A percentile compares a stretch with the other conserved stretches of the same genome.
These are phyloP conservation scores for Wickerhamiella slavikovae DNA, from an alignment of 805 yeast genomes.

Conservation along the genomic window DNA sequence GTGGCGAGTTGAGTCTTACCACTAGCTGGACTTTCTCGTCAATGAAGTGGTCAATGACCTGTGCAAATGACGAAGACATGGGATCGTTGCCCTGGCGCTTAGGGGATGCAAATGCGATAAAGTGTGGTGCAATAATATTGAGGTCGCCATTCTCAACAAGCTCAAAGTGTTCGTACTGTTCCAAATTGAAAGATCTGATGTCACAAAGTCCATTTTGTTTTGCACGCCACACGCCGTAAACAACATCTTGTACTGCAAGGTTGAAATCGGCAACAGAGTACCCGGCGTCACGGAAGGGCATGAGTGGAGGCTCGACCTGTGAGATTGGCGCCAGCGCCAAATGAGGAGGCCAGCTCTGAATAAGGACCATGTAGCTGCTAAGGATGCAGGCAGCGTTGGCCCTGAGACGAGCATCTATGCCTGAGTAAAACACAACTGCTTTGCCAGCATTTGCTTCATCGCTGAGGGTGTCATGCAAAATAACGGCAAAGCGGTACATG, in stretches of 20 bases:
- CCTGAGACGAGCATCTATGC: constrained; percentile 59
- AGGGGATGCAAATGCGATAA: constrained; percentile 96
- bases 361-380: constrained; percentile 83
- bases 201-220: constrained; percentile 81
- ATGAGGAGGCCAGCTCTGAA: constrained; percentile 97
- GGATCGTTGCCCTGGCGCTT: constrained; percentile 11
- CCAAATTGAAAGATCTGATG: constrained; percentile 60
- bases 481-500: constrained; percentile 84
- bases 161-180: constrained; percentile 86
- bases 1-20: constrained; percentile 77
- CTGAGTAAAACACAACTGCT: constrained; percentile 78
- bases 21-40: constrained; percentile 65
- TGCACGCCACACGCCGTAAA: constrained; percentile 95
- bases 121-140: constrained; percentile 76
- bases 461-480: constrained; percentile 75
- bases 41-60: constrained; percentile 60
- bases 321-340: constrained; percentile 88
- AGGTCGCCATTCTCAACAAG: constrained; percentile 95
- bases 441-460: constrained; percentile 67
- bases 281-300: constrained; percentile 94
- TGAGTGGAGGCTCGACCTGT: constrained; percentile 81
- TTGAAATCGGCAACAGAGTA: constrained; percentile 90
- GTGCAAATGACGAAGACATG: constrained; percentile 17
- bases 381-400: constrained; percentile 88
- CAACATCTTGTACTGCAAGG: constrained; percentile 81